These are phyloP conservation scores for Stagonosporopsis rhizophila DNA, from an alignment of 2,329 filamentous ascomycete species.

Conservation along the genomic window DNA sequence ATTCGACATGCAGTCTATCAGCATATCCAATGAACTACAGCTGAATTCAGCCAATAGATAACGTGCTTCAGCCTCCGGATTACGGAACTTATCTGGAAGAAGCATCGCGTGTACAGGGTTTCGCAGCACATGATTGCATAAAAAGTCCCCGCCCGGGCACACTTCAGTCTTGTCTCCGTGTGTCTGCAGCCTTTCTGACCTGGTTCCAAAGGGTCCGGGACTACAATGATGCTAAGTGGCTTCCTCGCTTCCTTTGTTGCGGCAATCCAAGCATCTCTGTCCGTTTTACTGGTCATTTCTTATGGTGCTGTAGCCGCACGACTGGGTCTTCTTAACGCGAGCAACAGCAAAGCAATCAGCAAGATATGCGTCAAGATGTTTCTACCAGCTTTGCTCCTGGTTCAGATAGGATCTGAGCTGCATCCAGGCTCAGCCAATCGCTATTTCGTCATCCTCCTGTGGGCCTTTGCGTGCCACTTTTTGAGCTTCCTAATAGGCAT, in stretches of 20 bases:
- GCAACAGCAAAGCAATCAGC: constrained; percentile 60
- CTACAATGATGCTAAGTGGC: background rate
- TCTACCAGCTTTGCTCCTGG: constrained; percentile 60
- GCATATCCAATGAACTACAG: constrained; percentile 14
- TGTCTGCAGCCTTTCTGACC: background rate
- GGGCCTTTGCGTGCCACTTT: constrained; percentile 59
- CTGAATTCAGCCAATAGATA: constrained; percentile 14
- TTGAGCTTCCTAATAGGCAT: constrained; percentile 57
- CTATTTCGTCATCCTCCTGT: constrained; percentile 58
- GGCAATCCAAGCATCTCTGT: constrained; percentile 62
- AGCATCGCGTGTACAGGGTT: constrained; percentile 12
- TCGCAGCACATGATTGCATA: constrained; percentile 6
- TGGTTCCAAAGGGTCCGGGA: too few relatives aligned
- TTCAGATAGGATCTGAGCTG: constrained; percentile 61
- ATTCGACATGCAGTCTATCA: background rate
- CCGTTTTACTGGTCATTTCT: constrained; percentile 60
- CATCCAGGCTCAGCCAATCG: constrained; percentile 54
- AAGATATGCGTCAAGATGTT: constrained; percentile 61
- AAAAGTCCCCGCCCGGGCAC: background rate
- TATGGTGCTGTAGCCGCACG: constrained; percentile 59
- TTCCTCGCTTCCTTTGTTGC: constrained; percentile 55
- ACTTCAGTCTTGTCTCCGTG: background rate
- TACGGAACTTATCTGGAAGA: constrained; percentile 16
- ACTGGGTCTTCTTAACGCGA: constrained; percentile 55
- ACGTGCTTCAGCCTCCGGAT: constrained; percentile 23